phyloP scores from a whole-genome alignment of 1,284 basidiomycete species.

The Leucoagaricus sp. region DNA sequence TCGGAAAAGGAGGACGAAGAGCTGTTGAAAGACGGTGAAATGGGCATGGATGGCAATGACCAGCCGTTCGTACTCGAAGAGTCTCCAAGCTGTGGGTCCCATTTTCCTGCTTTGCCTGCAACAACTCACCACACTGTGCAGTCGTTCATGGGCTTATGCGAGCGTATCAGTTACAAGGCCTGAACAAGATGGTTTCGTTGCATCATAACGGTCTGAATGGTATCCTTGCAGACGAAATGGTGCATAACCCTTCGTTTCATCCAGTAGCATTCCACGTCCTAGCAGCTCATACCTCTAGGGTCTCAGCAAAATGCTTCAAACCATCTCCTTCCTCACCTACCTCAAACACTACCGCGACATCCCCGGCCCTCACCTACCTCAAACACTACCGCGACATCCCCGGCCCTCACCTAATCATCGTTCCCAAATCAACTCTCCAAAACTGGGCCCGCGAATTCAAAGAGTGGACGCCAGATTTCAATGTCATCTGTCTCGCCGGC shows the following conservation, averaged over 20 bases:
- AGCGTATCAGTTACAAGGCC: constrained; percentile 92
- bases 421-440: constrained; percentile 96
- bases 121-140: constrained; percentile 31
- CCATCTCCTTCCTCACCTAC: constrained; percentile 98
- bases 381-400: constrained; percentile 78
- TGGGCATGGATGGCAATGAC: constrained; percentile 79
- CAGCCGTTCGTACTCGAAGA: constrained; percentile 92
- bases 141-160: constrained; percentile 92
- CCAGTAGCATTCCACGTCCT: neutral
- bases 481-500: constrained; percentile 82
- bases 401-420: constrained; percentile 94
- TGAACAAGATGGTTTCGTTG: constrained; percentile 96
- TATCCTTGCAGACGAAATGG: constrained; percentile 95
- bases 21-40: constrained; percentile 83
- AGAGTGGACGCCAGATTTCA: constrained; percentile 92
- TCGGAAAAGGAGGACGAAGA: constrained; percentile 99
- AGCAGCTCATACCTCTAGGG: constrained; percentile 55
- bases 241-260: constrained; percentile 30
- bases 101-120: neutral
- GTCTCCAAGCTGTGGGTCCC: constrained; percentile 75
- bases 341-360: too few species aligned
- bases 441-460: constrained; percentile 97
- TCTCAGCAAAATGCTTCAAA: constrained; percentile 97
- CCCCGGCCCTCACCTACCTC: constrained; percentile 92
- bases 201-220: constrained; percentile 94